Percentiles rank a stretch among this genome's conserved stretches.
phyloP scores from a whole-genome alignment of 2,329 filamentous ascomycete species.

The Curvularia lunata region DNA sequence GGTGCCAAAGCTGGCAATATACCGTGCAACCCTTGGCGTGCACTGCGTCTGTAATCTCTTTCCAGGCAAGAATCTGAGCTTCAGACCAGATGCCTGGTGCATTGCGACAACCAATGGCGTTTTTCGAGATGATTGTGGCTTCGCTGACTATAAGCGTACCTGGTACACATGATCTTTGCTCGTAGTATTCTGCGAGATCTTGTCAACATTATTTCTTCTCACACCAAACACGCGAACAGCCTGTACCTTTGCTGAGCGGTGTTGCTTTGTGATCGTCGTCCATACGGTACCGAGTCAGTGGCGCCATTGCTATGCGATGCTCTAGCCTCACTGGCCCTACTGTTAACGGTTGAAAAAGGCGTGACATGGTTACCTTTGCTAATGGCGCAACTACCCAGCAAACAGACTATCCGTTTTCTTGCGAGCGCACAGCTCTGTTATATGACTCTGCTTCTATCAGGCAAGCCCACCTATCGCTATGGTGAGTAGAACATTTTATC shows the following conservation, averaged over 20 bases:
- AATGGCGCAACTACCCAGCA: background rate
- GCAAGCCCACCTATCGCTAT: background rate
- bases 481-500: constrained; percentile 2
- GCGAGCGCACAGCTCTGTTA: background rate
- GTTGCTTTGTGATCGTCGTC: constrained; percentile 54
- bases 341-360: constrained; percentile 45
- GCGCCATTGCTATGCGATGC: constrained; percentile 45
- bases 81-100: constrained; percentile 63
- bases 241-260: constrained; percentile 17
- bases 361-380: constrained; percentile 9
- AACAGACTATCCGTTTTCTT: background rate
- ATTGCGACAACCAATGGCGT: constrained; percentile 55
- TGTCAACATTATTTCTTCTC: background rate
- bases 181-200: constrained; percentile 55
- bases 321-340: constrained; percentile 37
- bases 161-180: constrained; percentile 56
- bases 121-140: constrained; percentile 57
- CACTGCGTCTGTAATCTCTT: constrained; percentile 62
- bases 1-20: constrained; percentile 65
- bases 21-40: constrained; percentile 65
- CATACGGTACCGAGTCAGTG: constrained; percentile 49
- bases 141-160: constrained; percentile 66
- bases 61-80: constrained; percentile 59
- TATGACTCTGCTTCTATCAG: background rate
- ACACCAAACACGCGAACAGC: background rate